A percentile compares a stretch with the other conserved stretches of the same genome.
phyloP scores from a whole-genome alignment of 129 eudicot species.

The sunflower (Helianthus annuus) region HanXRQr2.0-SUNRISE NC_035443.2:13513461-13513960 shows the following conservation, averaged over 20 bases:
- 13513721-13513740: constrained; percentile 11
- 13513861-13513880: neutral
- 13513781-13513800: constrained; percentile 2
- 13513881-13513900: too few species aligned
- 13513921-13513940: too few species aligned
- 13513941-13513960: too few species aligned
- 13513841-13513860: neutral
- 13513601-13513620: constrained; percentile 34
- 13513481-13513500: constrained; percentile 5
- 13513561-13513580: constrained; percentile 21
- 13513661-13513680: constrained; percentile 29
- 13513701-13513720: constrained; percentile 14
- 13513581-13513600: constrained; percentile 22
- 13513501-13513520: constrained; percentile 5
- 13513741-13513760: constrained; percentile 17
- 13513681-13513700: neutral
- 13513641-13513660: constrained; percentile 20
- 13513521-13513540: constrained; percentile 13
- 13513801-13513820: neutral
- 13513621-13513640: constrained; percentile 21
- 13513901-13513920: too few species aligned
- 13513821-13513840: neutral
- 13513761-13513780: constrained; percentile 12
- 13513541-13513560: constrained; percentile 20
- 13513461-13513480: neutral